Base-by-base conservation (phyloP, 345 rosid genomes). In the Linum usitatissimum region DNA sequence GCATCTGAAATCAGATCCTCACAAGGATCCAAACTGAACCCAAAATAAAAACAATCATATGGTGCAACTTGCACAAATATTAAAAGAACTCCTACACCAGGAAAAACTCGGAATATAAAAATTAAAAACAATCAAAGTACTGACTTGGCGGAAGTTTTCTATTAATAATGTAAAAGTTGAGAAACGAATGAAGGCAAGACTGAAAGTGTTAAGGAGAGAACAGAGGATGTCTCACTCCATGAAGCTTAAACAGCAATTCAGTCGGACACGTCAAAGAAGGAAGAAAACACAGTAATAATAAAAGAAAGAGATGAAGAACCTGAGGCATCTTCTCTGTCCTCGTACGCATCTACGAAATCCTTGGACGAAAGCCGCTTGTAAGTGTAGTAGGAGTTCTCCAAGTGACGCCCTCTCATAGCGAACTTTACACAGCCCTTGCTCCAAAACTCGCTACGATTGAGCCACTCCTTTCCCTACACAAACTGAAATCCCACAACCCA, bases 331-430 rank as follows among this genome's bases (percentile, higher is more conserved):
- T 83, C 93, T 70, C 73, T 79, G 65, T 85, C 82, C 55, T 34
- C 38, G 38, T 72, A 68, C 57, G 68, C 68, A 70, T 71, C 68
- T 45, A 78, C 53, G 63, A 57, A 49, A 15, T 83, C 95, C 71
- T 66, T 81, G 21, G 81, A 74, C 9, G 80, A 68, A 55, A 66
- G 82, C 68, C 90, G 93, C 78, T 83, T 86, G 67, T 70, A 63
- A 59, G 57, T 64, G 45, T 64, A 60, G 48, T 60, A 59, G 4
- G 66, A 62, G 57, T 57, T 31, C 28, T 86, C 93, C n/a, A 71
- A 62, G 66, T 86, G 81, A 63, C 93, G 85, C 53, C 84, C 94
- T 62, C 94, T 83, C 86, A 87, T 78, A 3, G 81, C 78, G 58
- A 76, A 60, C 28, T 65, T 69, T 64, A 38, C 34, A 30, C 30